phyloP scores from a whole-genome alignment of 2,329 filamentous ascomycete species.

The Pestalotiopsis sp. region DNA sequence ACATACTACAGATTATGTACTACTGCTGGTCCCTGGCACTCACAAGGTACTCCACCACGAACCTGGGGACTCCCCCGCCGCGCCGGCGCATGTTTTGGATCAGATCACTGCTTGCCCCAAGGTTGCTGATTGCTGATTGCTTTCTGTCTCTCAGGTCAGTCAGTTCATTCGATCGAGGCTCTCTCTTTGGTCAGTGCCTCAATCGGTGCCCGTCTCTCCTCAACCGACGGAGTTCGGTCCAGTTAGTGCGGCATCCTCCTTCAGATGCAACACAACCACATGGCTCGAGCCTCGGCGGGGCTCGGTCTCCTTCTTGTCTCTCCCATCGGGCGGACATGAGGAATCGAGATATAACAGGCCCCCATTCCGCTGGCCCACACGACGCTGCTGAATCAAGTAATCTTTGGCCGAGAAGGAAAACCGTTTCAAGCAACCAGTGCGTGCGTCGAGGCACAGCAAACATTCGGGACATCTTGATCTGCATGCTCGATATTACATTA shows the following conservation, averaged over 20 bases:
- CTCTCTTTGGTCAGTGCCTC: neutral
- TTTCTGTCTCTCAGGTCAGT: too few relatives aligned
- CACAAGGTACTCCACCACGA: neutral
- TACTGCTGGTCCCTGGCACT: too few relatives aligned
- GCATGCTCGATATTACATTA: neutral
- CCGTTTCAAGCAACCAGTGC: neutral
- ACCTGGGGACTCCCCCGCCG: neutral
- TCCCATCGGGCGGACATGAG: neutral
- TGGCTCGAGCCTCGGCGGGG: constrained; percentile 1
- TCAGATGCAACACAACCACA: constrained; percentile 5
- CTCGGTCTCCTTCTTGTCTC: neutral
- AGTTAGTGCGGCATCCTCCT: neutral
- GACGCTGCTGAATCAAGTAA: neutral
- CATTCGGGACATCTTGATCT: too few relatives aligned
- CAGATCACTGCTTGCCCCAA: neutral
- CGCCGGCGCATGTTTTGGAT: neutral
- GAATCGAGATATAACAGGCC: neutral
- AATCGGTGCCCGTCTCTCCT: neutral
- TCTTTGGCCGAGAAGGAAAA: neutral
- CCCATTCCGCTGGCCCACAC: neutral
- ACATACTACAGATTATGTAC: too few relatives aligned
- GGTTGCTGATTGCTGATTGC: too few relatives aligned
- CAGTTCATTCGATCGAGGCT: neutral
- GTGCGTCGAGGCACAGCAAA: neutral
- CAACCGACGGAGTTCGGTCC: constrained; percentile 1